Evolutionary conservation across 1,284 basidiomycete species (phyloP).

Genomic region (Leccinum griseonigrum): DNA sequence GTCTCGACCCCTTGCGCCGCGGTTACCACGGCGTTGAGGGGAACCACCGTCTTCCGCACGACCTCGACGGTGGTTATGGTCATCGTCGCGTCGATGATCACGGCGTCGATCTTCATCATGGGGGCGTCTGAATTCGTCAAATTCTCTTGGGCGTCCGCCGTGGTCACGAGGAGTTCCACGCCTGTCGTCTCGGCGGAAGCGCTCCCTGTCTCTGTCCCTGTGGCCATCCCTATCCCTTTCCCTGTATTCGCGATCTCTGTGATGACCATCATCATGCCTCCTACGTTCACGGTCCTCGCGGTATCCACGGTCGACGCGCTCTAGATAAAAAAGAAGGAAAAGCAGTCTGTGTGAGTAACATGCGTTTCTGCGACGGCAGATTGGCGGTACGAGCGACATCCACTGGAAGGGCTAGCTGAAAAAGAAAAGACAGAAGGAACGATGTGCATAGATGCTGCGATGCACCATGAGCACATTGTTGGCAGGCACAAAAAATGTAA

Average conservation of each 20-base stretch:
- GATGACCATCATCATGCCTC: slow-evolving; percentile 51
- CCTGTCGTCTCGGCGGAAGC: slow-evolving; percentile 43
- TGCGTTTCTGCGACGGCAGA: slow-evolving; percentile 40
- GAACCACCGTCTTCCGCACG: slow-evolving; percentile 38
- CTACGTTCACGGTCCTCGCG: slow-evolving; percentile 54
- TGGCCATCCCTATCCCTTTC: slow-evolving; percentile 40
- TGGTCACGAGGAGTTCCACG: slow-evolving; percentile 35
- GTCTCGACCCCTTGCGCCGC: slow-evolving; percentile 46
- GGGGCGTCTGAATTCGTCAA: slow-evolving; percentile 42
- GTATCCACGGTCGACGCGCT: slow-evolving; percentile 47
- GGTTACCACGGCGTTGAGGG: slow-evolving; percentile 37
- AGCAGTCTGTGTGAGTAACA: slow-evolving; percentile 48
- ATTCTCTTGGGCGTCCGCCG: slow-evolving; percentile 40
- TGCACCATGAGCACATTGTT: slow-evolving; percentile 62
- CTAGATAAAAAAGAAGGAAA: slow-evolving; percentile 42
- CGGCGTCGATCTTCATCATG: slow-evolving; percentile 48
- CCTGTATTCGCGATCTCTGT: slow-evolving; percentile 45
- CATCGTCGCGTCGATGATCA: slow-evolving; percentile 49
- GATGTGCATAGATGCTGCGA: slow-evolving; percentile 52
- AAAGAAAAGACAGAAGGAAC: slow-evolving; percentile 47
- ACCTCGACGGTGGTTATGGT: slow-evolving; percentile 34
- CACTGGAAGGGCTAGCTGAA: slow-evolving; percentile 54
- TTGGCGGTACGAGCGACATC: slow-evolving; percentile 37
- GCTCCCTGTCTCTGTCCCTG: slow-evolving; percentile 38
- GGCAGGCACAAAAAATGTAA: slow-evolving; percentile 19